Evolutionary conservation across 306 rosid species (phyloP).

Genomic region (Fragaria nilgerrensis): DNA sequence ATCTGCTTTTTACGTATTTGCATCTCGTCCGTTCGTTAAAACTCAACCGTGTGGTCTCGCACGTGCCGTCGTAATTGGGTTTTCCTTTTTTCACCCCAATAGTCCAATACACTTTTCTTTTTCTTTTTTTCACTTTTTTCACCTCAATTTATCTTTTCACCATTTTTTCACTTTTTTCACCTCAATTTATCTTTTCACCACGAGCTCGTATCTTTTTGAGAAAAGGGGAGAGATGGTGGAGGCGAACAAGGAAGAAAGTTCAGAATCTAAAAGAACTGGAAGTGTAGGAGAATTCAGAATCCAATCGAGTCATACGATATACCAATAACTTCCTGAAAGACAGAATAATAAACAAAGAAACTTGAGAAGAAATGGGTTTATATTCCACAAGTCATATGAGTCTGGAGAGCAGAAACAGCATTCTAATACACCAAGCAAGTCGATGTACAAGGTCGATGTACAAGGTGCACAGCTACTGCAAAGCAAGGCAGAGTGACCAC

Average conservation of each 20-base stretch:
- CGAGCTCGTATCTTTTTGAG: too few relatives aligned
- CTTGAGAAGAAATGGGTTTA: neutral
- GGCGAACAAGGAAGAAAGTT: too few relatives aligned
- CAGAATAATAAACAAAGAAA: neutral
- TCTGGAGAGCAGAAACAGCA: conserved; percentile 1
- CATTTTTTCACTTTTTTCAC: too few relatives aligned
- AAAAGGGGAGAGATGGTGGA: too few relatives aligned
- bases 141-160: too few relatives aligned
- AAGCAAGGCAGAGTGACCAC: conserved; percentile 14
- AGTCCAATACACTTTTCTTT: too few relatives aligned
- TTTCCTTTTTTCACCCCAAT: too few relatives aligned
- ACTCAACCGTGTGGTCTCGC: neutral
- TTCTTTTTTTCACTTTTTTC: too few relatives aligned
- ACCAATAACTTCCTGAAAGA: neutral
- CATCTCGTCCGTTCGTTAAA: neutral
- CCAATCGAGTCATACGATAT: neutral
- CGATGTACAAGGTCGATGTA: neutral
- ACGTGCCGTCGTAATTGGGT: neutral
- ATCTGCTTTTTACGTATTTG: too few relatives aligned
- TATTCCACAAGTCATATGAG: neutral
- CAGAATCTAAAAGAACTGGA: neutral
- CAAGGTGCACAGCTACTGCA: conserved; percentile 11
- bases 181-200: too few relatives aligned
- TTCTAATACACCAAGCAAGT: conserved; percentile 20
- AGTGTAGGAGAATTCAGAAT: neutral